phyloP scores from a whole-genome alignment of 1,284 basidiomycete species.

The Xerocomus nothofagi region DNA sequence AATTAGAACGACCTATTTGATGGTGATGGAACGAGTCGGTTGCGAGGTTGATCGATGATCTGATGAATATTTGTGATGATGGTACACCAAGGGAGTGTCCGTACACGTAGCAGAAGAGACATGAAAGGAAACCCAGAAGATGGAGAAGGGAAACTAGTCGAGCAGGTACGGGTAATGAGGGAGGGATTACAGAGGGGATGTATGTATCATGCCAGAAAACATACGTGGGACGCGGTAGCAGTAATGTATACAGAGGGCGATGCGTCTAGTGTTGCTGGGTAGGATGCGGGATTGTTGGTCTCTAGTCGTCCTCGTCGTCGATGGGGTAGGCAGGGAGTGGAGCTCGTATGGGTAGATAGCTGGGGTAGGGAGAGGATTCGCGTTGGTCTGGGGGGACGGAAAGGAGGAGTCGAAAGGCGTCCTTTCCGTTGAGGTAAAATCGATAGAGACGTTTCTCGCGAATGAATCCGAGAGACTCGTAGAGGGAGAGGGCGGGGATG shows the following conservation, averaged over 20 bases:
- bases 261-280: constrained; percentile 15
- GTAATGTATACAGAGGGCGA: constrained; percentile 14
- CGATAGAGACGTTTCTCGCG: constrained; percentile 92
- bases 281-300: constrained; percentile 13
- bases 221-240: constrained; percentile 2
- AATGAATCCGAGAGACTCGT: constrained; percentile 92
- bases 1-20: constrained; percentile 9
- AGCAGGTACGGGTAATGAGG: constrained; percentile 5
- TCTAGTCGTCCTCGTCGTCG: constrained; percentile 49
- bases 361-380: constrained; percentile 11
- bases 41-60: no score
- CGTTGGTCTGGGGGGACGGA: constrained; percentile 46
- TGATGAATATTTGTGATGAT: no score
- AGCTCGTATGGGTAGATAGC: constrained; percentile 15
- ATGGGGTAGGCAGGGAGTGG: constrained; percentile 37
- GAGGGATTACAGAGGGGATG: constrained; percentile 16
- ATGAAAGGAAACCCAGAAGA: background rate
- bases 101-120: constrained; percentile 9
- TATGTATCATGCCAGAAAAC: constrained; percentile 14
- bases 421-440: constrained; percentile 95
- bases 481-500: constrained; percentile 79
- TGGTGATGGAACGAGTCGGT: no score
- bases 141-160: background rate
- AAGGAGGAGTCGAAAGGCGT: constrained; percentile 77
- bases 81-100: background rate